A percentile compares a stretch with the other conserved stretches of the same genome.
Evolutionary conservation across 2,329 filamentous ascomycete species (phyloP).

Genomic region (Penicillium sp.): DNA sequence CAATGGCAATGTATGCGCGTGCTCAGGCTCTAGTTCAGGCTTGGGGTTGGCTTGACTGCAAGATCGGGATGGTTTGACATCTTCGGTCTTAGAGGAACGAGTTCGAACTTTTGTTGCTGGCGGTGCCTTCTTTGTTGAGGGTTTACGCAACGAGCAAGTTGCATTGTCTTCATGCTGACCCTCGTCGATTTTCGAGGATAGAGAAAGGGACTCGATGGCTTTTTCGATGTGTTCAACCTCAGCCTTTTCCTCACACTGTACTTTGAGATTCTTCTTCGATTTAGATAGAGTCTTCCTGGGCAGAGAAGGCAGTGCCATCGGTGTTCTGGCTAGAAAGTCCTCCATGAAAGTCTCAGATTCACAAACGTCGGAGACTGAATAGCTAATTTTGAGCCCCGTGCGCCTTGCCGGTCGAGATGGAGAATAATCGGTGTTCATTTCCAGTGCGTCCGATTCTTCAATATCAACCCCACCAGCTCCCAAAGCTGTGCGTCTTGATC

Average conservation of each 20-base stretch:
- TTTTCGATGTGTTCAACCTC: constrained; percentile 21
- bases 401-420: constrained; percentile 3
- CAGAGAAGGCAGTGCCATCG: neutral
- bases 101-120: neutral
- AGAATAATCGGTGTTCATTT: constrained; percentile 2
- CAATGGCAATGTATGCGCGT: neutral
- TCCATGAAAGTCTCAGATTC: neutral
- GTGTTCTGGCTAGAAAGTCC: neutral
- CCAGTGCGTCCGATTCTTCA: constrained; percentile 12
- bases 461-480: constrained; percentile 9
- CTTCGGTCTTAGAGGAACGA: neutral
- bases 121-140: neutral
- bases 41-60: neutral
- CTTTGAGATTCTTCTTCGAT: neutral
- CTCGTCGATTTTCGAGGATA: constrained; percentile 13
- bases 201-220: constrained; percentile 20
- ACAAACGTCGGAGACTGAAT: constrained; percentile 20
- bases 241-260: neutral
- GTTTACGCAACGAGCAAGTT: neutral
- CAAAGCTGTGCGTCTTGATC: constrained; percentile 11
- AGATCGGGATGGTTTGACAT: neutral
- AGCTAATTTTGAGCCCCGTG: constrained; percentile 24
- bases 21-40: neutral
- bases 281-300: neutral
- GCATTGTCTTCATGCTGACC: neutral